phyloP scores from a whole-genome alignment of 768 basidiomycete species.

The Psilocybe subaeruginosa region DNA sequence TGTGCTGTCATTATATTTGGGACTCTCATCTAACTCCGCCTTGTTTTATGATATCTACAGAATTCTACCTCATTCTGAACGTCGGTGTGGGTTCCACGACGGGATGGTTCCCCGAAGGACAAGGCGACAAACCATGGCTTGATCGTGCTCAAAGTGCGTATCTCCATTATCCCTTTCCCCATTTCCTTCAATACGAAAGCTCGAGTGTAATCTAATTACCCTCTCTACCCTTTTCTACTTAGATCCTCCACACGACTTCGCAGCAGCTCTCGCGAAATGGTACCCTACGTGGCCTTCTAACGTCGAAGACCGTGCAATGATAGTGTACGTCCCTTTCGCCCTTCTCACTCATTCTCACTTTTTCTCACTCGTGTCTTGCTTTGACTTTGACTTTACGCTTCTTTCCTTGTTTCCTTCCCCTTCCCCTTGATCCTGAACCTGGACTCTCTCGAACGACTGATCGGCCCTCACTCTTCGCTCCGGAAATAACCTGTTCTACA shows the following conservation, averaged over 20 bases:
- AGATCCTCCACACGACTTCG: conserved; percentile 72
- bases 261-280: conserved; percentile 61
- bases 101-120: conserved; percentile 88
- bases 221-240: neutral
- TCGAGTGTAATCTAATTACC: no score
- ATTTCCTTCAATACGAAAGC: neutral
- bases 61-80: conserved; percentile 82
- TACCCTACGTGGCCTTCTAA: conserved; percentile 73
- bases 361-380: conserved; percentile 4
- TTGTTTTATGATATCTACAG: conserved; percentile 30
- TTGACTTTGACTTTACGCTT: conserved; percentile 1
- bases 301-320: conserved; percentile 65
- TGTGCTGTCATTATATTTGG: neutral
- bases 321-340: conserved; percentile 51
- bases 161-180: neutral
- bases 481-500: conserved; percentile 19
- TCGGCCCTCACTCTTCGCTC: neutral
- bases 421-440: conserved; percentile 6
- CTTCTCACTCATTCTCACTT: conserved; percentile 1
- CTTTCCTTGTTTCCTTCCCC: neutral
- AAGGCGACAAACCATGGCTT: conserved; percentile 82
- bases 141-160: conserved; percentile 56
- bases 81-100: conserved; percentile 83
- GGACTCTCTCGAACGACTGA: neutral
- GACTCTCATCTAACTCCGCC: no score